Evolutionary conservation across 2,329 filamentous ascomycete genomes (phyloP).

Genomic region (Xylariaceae sp.): DNA sequence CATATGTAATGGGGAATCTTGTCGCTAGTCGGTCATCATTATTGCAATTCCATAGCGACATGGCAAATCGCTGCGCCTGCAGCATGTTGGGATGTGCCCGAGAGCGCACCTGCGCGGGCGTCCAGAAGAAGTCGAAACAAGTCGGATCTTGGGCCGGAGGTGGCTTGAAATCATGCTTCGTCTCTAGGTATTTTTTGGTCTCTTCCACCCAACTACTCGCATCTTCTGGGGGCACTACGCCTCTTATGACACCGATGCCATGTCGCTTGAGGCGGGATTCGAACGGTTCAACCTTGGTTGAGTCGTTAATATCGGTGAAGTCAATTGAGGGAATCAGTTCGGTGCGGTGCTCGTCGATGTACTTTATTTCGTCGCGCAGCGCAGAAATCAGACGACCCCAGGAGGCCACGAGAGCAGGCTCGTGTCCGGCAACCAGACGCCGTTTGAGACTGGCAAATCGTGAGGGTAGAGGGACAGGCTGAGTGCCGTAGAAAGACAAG

Average conservation of each 20-base stretch:
- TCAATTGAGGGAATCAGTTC: constrained; percentile 64
- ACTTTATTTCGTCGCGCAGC: constrained; percentile 57
- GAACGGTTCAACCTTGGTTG: constrained; percentile 60
- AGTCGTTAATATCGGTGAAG: constrained; percentile 56
- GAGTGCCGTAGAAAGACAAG: constrained; percentile 63
- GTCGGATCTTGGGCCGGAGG: constrained; percentile 69
- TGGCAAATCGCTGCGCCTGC: constrained; percentile 69
- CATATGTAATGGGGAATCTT: constrained; percentile 69
- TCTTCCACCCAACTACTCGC: constrained; percentile 65
- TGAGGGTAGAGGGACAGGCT: constrained; percentile 64
- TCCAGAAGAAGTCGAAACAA: constrained; percentile 78
- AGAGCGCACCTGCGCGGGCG: constrained; percentile 71
- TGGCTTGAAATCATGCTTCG: constrained; percentile 55
- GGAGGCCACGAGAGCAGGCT: constrained; percentile 59
- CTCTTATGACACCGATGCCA: constrained; percentile 70
- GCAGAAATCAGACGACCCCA: constrained; percentile 62
- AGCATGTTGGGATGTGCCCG: constrained; percentile 70
- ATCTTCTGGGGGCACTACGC: constrained; percentile 64
- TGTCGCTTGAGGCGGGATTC: constrained; percentile 63
- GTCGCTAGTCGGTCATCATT: constrained; percentile 64
- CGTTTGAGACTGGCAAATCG: constrained; percentile 65
- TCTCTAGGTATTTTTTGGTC: constrained; percentile 63
- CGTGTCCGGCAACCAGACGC: constrained; percentile 60
- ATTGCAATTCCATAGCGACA: constrained; percentile 68
- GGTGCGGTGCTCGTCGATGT: constrained; percentile 58